A percentile compares a stretch with the other conserved stretches of the same genome.
Evolutionary conservation across 1,284 basidiomycete genomes (phyloP).

Genomic region (Sparassis latifolia): DNA sequence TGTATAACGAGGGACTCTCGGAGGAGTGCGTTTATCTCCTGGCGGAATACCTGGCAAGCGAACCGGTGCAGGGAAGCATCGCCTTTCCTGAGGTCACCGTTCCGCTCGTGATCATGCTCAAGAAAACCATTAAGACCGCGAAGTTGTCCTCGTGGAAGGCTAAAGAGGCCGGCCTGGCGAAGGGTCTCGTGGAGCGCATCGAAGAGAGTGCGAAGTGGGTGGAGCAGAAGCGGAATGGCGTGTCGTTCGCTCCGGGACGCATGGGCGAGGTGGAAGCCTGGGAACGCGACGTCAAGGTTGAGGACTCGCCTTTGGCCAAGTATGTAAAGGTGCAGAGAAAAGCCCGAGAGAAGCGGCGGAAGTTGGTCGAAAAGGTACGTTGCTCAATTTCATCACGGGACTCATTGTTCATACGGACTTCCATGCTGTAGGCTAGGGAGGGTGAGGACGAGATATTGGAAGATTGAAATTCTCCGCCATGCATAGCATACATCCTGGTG

Average conservation of each 20-base stretch:
- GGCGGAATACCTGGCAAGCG: conserved; percentile 71
- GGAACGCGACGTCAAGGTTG: conserved; percentile 55
- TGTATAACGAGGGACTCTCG: conserved; percentile 79
- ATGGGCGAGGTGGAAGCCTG: conserved; percentile 67
- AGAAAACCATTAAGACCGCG: conserved; percentile 60
- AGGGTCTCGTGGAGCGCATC: conserved; percentile 75
- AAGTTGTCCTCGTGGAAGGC: conserved; percentile 32
- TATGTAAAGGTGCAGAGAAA: conserved; percentile 80
- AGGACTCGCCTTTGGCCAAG: conserved; percentile 73
- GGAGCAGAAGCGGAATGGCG: conserved; percentile 58
- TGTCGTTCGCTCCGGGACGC: conserved; percentile 71
- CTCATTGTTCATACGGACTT: conserved; percentile 7
- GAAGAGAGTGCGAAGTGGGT: conserved; percentile 82
- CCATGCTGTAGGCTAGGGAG: conserved; percentile 47
- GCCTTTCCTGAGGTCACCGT: conserved; percentile 92
- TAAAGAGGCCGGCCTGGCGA: conserved; percentile 60
- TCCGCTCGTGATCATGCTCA: conserved; percentile 73
- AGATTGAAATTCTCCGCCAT: conserved; percentile 23
- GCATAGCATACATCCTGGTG: too few relatives aligned
- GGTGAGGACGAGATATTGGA: conserved; percentile 66
- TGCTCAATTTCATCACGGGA: conserved; percentile 2
- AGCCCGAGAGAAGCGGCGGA: conserved; percentile 69
- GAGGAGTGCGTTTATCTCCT: conserved; percentile 81
- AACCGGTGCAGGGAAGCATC: conserved; percentile 68
- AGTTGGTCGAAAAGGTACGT: conserved; percentile 69